Evolutionary conservation across 768 basidiomycete species (phyloP).

Genomic region (Plicaturopsis crispa): DNA sequence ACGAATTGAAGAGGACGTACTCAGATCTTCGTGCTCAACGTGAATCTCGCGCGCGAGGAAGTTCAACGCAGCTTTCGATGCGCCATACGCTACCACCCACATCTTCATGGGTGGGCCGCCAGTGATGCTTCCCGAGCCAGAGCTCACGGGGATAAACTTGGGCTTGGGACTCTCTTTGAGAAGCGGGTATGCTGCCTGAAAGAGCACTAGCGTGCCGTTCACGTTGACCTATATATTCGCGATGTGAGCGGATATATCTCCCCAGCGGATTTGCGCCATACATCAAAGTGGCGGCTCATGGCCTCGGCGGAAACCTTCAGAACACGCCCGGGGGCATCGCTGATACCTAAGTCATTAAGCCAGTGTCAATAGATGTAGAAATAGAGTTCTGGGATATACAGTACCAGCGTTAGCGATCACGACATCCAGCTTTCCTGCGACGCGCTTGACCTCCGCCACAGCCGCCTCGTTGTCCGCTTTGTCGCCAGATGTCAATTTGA

Average conservation of each 20-base stretch:
- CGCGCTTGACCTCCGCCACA: background rate
- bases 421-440: conserved; percentile 2
- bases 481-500: conserved; percentile 1
- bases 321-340: background rate
- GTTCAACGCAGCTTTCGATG: conserved; percentile 4
- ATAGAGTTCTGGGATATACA: background rate
- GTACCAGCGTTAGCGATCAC: conserved; percentile 3
- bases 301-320: background rate
- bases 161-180: background rate
- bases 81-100: background rate
- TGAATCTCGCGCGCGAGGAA: conserved; percentile 1
- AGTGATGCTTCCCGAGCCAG: background rate
- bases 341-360: conserved; percentile 1
- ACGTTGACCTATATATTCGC: conserved; percentile 2
- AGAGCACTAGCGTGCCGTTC: conserved; percentile 1
- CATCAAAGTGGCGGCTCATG: conserved; percentile 1
- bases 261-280: background rate
- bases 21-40: background rate
- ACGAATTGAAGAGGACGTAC: background rate
- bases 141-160: background rate
- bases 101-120: background rate
- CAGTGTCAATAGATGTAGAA: background rate
- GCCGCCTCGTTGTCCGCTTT: conserved; percentile 2
- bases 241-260: background rate
- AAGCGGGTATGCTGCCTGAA: conserved; percentile 4